phyloP scores from a whole-genome alignment of 78 protist species.

The Diacronema lutheri region DNA sequence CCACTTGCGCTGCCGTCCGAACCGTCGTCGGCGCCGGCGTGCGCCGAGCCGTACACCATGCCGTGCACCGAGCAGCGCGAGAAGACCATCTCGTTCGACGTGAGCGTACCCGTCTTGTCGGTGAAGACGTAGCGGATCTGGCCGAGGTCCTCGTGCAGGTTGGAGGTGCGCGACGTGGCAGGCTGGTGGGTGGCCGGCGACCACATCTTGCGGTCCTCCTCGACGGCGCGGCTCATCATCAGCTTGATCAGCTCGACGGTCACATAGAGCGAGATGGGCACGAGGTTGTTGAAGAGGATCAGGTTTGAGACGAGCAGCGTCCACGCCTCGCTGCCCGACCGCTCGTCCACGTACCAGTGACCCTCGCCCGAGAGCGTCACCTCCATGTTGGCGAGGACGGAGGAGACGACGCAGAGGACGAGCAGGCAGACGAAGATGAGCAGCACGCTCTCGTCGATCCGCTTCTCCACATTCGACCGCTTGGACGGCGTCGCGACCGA shows the following conservation, averaged over 20 bases:
- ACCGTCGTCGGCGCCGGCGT: too few species aligned
- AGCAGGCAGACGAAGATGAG: conserved; percentile 5
- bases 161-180: conserved; percentile 52
- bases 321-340: neutral
- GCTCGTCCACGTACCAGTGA: neutral
- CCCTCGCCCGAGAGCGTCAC: too few species aligned
- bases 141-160: conserved; percentile 88
- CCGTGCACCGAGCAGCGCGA: neutral
- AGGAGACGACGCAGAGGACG: neutral
- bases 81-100: neutral
- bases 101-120: conserved; percentile 19
- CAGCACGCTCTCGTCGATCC: neutral
- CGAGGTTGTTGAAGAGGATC: conserved; percentile 26
- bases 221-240: neutral
- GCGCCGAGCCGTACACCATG: neutral
- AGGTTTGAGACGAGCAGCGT: neutral
- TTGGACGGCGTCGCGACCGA: too few species aligned
- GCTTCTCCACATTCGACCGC: neutral
- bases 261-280: conserved; percentile 54
- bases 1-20: too few species aligned
- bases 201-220: conserved; percentile 48
- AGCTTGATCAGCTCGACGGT: conserved; percentile 14
- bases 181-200: too few species aligned
- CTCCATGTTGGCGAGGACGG: neutral
- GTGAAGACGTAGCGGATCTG: neutral